phyloP scores from a whole-genome alignment of 495 filamentous ascomycete genomes.

The Monascus purpureus region DNA sequence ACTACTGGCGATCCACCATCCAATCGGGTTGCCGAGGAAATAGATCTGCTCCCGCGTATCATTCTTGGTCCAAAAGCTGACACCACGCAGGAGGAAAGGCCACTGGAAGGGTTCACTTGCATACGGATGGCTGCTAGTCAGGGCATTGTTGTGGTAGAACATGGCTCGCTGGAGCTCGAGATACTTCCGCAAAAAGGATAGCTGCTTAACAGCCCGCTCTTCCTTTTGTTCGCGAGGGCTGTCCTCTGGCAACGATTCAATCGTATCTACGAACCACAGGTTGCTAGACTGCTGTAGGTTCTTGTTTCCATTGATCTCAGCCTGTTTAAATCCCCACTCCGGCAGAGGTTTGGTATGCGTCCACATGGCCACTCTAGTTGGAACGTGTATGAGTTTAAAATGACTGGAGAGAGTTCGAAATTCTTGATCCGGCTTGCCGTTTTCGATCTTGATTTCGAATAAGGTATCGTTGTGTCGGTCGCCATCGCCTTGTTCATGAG shows the following conservation, averaged over 20 bases:
- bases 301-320: constrained; percentile 99
- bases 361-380: constrained; percentile 97
- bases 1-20: constrained; percentile 93
- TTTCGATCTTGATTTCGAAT: constrained; percentile 85
- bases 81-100: constrained; percentile 92
- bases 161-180: constrained; percentile 94
- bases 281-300: constrained; percentile 82
- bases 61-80: constrained; percentile 98
- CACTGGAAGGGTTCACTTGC: constrained; percentile 90
- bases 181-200: constrained; percentile 89
- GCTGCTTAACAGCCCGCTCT: constrained; percentile 58
- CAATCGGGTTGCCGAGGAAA: constrained; percentile 92
- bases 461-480: constrained; percentile 77
- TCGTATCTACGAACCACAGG: constrained; percentile 85
- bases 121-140: constrained; percentile 94
- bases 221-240: constrained; percentile 55
- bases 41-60: constrained; percentile 96
- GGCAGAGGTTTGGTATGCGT: constrained; percentile 86
- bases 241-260: constrained; percentile 60
- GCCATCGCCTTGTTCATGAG: constrained; percentile 56
- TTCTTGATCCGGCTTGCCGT: constrained; percentile 66
- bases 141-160: constrained; percentile 97
- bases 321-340: constrained; percentile 93
- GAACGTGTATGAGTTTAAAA: constrained; percentile 89
- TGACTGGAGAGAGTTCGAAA: constrained; percentile 81